Conservation (phyloP, 2,329 filamentous ascomycete species). For the Hypoxylon sp. region DNA sequence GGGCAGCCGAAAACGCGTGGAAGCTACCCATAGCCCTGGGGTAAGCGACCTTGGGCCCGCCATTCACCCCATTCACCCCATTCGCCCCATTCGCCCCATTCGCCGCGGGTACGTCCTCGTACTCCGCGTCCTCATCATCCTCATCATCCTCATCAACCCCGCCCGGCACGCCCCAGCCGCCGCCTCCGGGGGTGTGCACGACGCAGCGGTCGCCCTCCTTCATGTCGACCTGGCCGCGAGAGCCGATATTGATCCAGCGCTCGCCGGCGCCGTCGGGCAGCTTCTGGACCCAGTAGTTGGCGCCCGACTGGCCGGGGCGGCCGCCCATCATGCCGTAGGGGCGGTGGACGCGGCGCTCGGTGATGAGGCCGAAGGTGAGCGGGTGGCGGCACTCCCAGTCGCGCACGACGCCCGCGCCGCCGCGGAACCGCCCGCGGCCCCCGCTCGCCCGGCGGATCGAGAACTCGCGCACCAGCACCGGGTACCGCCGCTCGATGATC, state of each 20-base stretch:
- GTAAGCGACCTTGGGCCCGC: slow-evolving; percentile 20
- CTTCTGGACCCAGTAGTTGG: slow-evolving; percentile 71
- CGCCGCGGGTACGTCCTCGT: neutral
- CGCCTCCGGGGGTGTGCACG: slow-evolving; percentile 67
- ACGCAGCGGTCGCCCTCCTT: slow-evolving; percentile 66
- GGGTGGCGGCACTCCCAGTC: slow-evolving; percentile 77
- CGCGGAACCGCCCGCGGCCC: slow-evolving; percentile 66
- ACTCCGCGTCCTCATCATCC: neutral
- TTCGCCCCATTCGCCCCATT: slow-evolving; percentile 7
- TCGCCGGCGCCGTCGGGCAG: slow-evolving; percentile 28
- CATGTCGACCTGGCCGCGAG: slow-evolving; percentile 41
- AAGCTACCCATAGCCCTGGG: slow-evolving; percentile 32
- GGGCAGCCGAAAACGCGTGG: slow-evolving; percentile 25
- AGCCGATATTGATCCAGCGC: slow-evolving; percentile 35
- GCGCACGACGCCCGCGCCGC: slow-evolving; percentile 72
- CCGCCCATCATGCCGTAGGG: slow-evolving; percentile 78
- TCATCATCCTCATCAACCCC: slow-evolving; percentile 17
- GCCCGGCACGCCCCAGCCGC: slow-evolving; percentile 52
- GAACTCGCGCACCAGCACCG: slow-evolving; percentile 72
- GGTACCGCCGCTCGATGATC: slow-evolving; percentile 74
- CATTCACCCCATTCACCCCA: slow-evolving; percentile 7
- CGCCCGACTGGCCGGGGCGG: slow-evolving; percentile 69
- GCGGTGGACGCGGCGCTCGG: slow-evolving; percentile 72
- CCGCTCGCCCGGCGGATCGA: slow-evolving; percentile 63
- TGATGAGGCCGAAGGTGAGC: slow-evolving; percentile 74